Base-by-base conservation (phyloP, 176 grass and related monocot genomes). In the Elymus sibiricus region DNA sequence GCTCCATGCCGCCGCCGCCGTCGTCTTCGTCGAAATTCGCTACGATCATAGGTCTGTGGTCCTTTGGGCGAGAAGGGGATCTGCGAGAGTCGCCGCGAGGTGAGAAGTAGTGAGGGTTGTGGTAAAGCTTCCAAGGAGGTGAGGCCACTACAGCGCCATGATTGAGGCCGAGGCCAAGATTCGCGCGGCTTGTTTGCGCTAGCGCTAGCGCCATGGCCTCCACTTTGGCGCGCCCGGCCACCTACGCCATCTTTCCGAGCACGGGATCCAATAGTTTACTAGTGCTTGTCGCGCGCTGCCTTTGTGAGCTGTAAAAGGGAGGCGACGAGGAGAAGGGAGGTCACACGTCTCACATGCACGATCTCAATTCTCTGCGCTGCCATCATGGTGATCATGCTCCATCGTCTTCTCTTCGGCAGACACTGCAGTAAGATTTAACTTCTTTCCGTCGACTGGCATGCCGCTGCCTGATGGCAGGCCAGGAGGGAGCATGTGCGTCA, bases 71-170 rank as follows among this genome's bases (percentile, higher is more conserved):
- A 12, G 19, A 39, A 27, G 17, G 55, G 40, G 60, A 16, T 11
- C 15, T 17, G 74, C 28, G 9, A 39, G 60, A 24, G 16, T 49
- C 83, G 75, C 1, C 64, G 46, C 10, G 71, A 31, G 8, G 62
- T 24, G 39, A 40, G 59, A 32, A 55, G 22, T 6, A 96, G 79
- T 76, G 77, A 24, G 89, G 89, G 78, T 92, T 90, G 94, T 86
- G 70, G 89, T 92, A 96, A 94, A 92, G 94, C 89, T 91, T 89
- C 88, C 83, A 91, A 70, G 32, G 46, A 58, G 83, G 69, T 40
- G 78, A 88, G 55, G 73, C 22, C 32, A 51, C 64, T 15, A 38
- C 65, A 16, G 35, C 69, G 47, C 35, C 77, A 90, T 87, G 84
- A 86, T 91, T 83, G 81, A 25, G 65, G 22, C 46, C 40, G 38